Evolutionary conservation across 768 basidiomycete genomes (phyloP).

Genomic region (Termitomyces sp.): DNA sequence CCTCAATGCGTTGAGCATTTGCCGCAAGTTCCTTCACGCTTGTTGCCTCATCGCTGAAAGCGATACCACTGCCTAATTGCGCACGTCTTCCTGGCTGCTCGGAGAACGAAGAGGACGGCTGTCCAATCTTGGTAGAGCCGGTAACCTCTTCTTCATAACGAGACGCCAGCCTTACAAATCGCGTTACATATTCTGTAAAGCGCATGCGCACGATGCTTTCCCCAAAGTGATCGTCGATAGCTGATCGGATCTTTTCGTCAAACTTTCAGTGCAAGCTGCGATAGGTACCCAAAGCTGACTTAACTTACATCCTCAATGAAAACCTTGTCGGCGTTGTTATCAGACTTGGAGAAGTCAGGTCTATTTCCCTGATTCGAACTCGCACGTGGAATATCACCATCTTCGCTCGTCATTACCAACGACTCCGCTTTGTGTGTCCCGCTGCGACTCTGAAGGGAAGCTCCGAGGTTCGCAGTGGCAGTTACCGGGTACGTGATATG

Average conservation of each 20-base stretch:
- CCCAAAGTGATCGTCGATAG: constrained; percentile 90
- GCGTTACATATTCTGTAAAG: constrained; percentile 82
- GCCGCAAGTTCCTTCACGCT: constrained; percentile 65
- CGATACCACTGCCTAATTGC: constrained; percentile 75
- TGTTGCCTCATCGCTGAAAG: constrained; percentile 67
- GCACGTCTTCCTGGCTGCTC: constrained; percentile 38
- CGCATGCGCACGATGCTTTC: constrained; percentile 84
- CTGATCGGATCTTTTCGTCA: constrained; percentile 61
- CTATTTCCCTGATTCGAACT: constrained; percentile 52
- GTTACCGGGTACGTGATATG: constrained; percentile 47
- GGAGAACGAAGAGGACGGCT: constrained; percentile 50
- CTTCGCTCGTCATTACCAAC: constrained; percentile 55
- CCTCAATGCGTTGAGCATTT: constrained; percentile 86
- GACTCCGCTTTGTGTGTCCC: constrained; percentile 64
- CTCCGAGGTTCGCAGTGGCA: constrained; percentile 31
- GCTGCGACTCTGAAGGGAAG: constrained; percentile 46
- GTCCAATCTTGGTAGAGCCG: constrained; percentile 75
- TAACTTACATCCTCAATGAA: constrained; percentile 91
- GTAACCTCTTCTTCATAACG: constrained; percentile 86
- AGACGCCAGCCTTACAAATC: constrained; percentile 87
- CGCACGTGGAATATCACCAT: constrained; percentile 56
- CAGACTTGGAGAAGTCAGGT: constrained; percentile 51
- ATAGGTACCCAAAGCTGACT: not conserved
- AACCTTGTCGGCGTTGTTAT: constrained; percentile 66
- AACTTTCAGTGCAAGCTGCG: constrained; percentile 1